Evolutionary conservation across 805 yeast genomes (phyloP), one percentile per base, ranked within the genome.

Genomic region (Cyberlindnera americana): DNA sequence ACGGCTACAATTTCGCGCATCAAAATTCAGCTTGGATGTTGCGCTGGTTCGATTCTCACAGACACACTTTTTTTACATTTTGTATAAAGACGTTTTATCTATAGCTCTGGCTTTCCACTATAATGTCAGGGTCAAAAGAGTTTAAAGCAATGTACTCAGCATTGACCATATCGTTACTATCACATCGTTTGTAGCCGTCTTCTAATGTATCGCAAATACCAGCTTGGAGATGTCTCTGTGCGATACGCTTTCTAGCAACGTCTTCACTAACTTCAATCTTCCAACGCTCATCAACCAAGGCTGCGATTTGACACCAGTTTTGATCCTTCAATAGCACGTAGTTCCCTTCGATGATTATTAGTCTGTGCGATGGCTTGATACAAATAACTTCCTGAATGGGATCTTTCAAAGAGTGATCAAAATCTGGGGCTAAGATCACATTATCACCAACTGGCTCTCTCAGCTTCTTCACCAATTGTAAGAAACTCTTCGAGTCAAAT

Each of bases 401-500:
- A 28, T 49, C 53, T 45, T 49, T 49, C 16, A 32, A 29, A 1
- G 37, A 28, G 31, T 49, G 53, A 27, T 48, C 33, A 25, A 49
- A 49, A 33, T 41, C 46, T 14, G 53, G 53, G 5, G 48, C 48
- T 4, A 32, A 18, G 18, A 23, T 25, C 14, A 40, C 33, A 18
- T 19, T 8, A 3, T 40, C 29, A 9, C 35, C 19, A 11, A 48
- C 14, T 0, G 54, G 47, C 14, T 39, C 43, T 23, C 37, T 33
- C 4, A 51, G 13, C 13, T 38, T 40, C 10, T 38, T 37, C 13
- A 28, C 44, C 19, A 46, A 18, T 22, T 22, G 26, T 11, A 40
- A 38, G 13, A 39, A 18, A 8, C 26, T 29, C 8, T 29, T 31
- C 6, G 49, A 74, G 54, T 89, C 88, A 62, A 89, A 90, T 0